Evolutionary conservation across 352 stramenopile species (phyloP), one percentile per base, ranked within the genome.

Genomic region (Phytophthora brassicae): DNA sequence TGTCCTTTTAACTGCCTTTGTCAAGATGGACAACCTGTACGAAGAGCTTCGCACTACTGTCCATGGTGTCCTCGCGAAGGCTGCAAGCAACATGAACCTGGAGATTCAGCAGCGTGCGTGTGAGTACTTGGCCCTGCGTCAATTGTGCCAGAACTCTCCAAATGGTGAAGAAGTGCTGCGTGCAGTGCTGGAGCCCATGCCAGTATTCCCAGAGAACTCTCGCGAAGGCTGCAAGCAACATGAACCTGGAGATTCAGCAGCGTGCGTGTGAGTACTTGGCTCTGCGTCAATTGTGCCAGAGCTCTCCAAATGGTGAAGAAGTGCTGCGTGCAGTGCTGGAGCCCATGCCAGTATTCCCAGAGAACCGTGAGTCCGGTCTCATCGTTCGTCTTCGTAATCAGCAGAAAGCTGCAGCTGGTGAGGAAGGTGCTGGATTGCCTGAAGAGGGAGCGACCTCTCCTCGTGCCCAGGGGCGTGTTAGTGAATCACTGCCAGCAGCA

Each of bases 161-260:
- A 65, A 70, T 14, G 60, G 54, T 6, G 65, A 68, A 1, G 86
- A 98, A 55, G 84, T 95, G 42, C 91, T 98, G 44, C 95, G 97
- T 72, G 84, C 91, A 61, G 86, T 99, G 36, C 79, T 99, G 41
- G 92, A 98, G 60, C 92, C 97, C 51, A 99, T 99, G 97, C 97
- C 97, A 13, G 79, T 97, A 23, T 99, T 99, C 79, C 94, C 97
- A 4, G 95, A 99, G 60, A 89, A 85, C 54, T n/a, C n/a, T n/a
- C n/a, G n/a, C n/a, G n/a, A n/a, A n/a, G n/a, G n/a, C n/a, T n/a
- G n/a, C 90, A 56, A 97, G 88, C 35, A 96, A 93, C 62, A 96
- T 97, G 60, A 94, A 99, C 74, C 79, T 98, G 33, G 96, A 99
- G 81, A 90, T 99, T 54, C 97, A 99, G 70, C 97, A 99, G 75